Conservation (phyloP, 208 protist genomes). For the Crithidia acanthocephali region DNA sequence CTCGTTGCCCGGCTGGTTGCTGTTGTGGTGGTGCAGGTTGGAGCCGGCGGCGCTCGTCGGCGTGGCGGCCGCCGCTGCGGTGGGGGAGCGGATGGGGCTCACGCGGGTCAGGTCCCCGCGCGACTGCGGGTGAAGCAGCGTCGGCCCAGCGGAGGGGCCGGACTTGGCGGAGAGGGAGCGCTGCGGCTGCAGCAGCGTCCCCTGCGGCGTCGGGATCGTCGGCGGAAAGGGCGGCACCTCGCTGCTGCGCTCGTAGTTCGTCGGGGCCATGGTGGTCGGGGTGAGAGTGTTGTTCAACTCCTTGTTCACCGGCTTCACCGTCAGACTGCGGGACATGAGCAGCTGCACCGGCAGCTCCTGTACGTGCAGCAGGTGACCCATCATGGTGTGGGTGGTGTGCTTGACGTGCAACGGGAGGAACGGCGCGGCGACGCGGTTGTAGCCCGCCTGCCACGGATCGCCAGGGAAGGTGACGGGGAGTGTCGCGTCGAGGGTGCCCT, state of each 20-base stretch:
- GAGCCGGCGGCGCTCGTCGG: slow-evolving; percentile 3
- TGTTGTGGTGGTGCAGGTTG: slow-evolving; percentile 6
- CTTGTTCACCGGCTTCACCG: slow-evolving; percentile 31
- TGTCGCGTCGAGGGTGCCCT: slow-evolving; percentile 33
- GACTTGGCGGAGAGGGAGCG: slow-evolving; percentile 2
- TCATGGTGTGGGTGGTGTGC: slow-evolving; percentile 50
- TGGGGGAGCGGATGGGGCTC: slow-evolving; percentile 7
- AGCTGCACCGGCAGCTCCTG: slow-evolving; percentile 55
- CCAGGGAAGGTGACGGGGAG: slow-evolving; percentile 21
- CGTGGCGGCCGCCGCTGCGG: background rate
- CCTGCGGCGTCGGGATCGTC: slow-evolving; percentile 4
- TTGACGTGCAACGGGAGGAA: slow-evolving; percentile 59
- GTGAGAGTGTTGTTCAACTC: slow-evolving; percentile 22
- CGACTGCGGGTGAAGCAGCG: slow-evolving; percentile 24
- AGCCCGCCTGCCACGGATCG: slow-evolving; percentile 69
- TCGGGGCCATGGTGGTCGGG: background rate
- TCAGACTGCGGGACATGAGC: slow-evolving; percentile 45
- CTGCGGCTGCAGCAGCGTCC: slow-evolving; percentile 28
- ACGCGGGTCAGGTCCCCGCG: background rate
- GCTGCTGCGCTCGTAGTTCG: slow-evolving; percentile 28
- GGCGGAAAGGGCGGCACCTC: slow-evolving; percentile 9
- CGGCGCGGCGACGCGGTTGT: slow-evolving; percentile 63
- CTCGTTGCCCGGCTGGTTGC: slow-evolving; percentile 9
- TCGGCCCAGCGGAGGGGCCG: background rate
- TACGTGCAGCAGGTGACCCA: slow-evolving; percentile 61